A percentile compares a stretch with the other conserved stretches of the same genome.
Evolutionary conservation across 495 filamentous ascomycete species (phyloP).

Genomic region (Penicillium pancosmium): DNA sequence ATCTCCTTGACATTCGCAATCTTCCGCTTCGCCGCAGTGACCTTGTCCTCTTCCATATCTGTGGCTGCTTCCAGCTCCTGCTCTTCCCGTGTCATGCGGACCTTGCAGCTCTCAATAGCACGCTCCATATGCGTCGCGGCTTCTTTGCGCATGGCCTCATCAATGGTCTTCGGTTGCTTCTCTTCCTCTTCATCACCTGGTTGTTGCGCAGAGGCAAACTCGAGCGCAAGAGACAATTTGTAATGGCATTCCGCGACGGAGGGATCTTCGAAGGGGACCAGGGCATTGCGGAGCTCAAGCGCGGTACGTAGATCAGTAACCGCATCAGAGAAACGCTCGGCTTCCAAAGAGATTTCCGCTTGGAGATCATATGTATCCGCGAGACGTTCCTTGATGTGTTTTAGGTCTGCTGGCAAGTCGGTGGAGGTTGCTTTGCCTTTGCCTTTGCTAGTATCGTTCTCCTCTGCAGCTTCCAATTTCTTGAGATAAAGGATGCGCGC

Average conservation of each 20-base stretch:
- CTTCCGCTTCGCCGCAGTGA: conserved; percentile 59
- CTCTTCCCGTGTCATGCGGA: conserved; percentile 76
- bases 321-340: conserved; percentile 82
- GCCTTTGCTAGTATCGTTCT: conserved; percentile 40
- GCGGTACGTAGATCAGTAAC: conserved; percentile 76
- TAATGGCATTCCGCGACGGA: conserved; percentile 91
- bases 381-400: conserved; percentile 76
- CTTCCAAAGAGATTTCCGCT: conserved; percentile 92
- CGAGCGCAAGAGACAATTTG: conserved; percentile 92
- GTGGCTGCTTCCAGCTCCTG: conserved; percentile 59
- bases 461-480: conserved; percentile 57
- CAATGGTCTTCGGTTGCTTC: conserved; percentile 45
- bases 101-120: conserved; percentile 77
- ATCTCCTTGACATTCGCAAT: conserved; percentile 87
- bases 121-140: conserved; percentile 77
- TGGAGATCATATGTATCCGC: conserved; percentile 91
- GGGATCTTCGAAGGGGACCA: conserved; percentile 78
- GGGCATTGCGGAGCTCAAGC: conserved; percentile 71
- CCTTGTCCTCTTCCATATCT: conserved; percentile 49
- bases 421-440: conserved; percentile 59
- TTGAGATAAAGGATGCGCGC: conserved; percentile 77
- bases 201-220: conserved; percentile 83
- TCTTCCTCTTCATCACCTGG: conserved; percentile 42
- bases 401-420: conserved; percentile 50
- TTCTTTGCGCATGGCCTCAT: conserved; percentile 72